phyloP scores from a whole-genome alignment of 495 filamentous ascomycete species.

The Hyaloscypha bicolor region DNA sequence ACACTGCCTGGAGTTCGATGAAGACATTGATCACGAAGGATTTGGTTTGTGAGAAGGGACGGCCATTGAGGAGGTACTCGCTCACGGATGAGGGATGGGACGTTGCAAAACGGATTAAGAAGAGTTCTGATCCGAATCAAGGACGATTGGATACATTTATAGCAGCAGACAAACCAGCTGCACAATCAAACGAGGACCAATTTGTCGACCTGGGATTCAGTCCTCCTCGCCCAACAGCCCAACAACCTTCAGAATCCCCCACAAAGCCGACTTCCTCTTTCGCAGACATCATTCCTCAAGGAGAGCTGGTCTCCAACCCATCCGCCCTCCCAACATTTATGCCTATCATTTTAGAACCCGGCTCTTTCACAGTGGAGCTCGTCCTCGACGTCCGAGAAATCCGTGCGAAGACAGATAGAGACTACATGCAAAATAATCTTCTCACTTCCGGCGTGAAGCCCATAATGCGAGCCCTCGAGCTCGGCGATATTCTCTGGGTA shows the following conservation, averaged over 20 bases:
- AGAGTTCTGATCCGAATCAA: conserved; percentile 37
- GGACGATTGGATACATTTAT: conserved; percentile 18
- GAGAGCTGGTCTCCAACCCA: conserved; percentile 35
- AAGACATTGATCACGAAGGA: conserved; percentile 76
- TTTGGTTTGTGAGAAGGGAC: conserved; percentile 70
- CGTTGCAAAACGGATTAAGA: conserved; percentile 68
- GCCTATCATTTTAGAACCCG: conserved; percentile 63
- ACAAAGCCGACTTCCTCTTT: conserved; percentile 25
- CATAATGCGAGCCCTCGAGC: conserved; percentile 66
- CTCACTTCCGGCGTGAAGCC: conserved; percentile 64
- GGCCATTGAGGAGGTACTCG: conserved; percentile 67
- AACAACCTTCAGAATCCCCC: conserved; percentile 9
- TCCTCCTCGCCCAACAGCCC: not conserved
- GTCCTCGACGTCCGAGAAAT: conserved; percentile 80
- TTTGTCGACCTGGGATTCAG: conserved; percentile 8
- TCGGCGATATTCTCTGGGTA: conserved; percentile 83
- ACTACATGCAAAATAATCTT: conserved; percentile 77
- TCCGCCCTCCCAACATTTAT: conserved; percentile 50
- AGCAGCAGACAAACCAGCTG: not conserved
- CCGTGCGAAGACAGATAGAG: conserved; percentile 72
- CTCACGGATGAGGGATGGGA: conserved; percentile 83
- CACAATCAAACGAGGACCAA: not conserved
- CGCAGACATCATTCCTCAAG: conserved; percentile 45
- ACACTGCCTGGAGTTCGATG: conserved; percentile 87
- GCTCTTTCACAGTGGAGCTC: conserved; percentile 71